Conservation (phyloP, 441 rosid genomes). For the Omphalea diandra region DNA sequence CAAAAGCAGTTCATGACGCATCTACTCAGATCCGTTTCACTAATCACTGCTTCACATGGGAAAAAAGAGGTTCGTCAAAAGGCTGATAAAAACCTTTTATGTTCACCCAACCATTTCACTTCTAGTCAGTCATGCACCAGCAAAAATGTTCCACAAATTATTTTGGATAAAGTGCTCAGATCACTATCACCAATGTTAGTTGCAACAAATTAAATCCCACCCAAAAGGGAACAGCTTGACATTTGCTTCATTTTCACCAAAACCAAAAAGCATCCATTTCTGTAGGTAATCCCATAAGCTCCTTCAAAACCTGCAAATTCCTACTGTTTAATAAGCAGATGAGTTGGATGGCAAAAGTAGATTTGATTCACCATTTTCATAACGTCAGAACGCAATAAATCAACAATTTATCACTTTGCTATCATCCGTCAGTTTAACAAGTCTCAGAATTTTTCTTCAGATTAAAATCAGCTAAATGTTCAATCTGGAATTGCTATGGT, state of each 20-base stretch:
- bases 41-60: conserved; percentile 33
- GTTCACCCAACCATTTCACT: neutral
- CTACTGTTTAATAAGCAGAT: neutral
- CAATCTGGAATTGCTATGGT: neutral
- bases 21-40: conserved; percentile 33
- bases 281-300: neutral
- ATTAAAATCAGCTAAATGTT: no score
- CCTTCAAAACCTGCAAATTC: neutral
- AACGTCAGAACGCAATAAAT: neutral
- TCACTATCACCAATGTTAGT: neutral
- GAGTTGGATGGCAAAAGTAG: neutral
- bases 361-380: neutral
- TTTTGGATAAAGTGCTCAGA: neutral
- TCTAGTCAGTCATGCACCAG: neutral
- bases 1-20: conserved; percentile 39
- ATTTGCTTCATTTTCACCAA: neutral
- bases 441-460: neutral
- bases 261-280: neutral
- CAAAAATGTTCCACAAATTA: neutral
- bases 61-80: neutral
- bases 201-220: no score
- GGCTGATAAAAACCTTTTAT: neutral
- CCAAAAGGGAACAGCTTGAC: no score
- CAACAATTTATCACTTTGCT: neutral
- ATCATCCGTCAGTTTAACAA: neutral